These are phyloP conservation scores for Colletotrichum costaricense DNA, from an alignment of 2,329 filamentous ascomycete species.

Conservation along the genomic window DNA sequence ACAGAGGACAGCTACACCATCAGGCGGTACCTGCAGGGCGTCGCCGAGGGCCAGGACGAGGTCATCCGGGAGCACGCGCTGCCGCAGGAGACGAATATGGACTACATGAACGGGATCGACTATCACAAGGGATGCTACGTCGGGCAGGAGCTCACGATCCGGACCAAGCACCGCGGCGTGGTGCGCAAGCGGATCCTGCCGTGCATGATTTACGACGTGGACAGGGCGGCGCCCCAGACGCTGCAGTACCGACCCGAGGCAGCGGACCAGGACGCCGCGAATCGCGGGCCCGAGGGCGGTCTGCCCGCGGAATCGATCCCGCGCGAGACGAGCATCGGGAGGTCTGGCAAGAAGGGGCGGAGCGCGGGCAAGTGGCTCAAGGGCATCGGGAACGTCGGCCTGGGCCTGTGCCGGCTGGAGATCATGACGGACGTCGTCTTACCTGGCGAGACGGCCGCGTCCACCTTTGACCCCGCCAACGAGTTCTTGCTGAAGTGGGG, in stretches of 20 bases:
- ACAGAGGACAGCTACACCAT: slow-evolving; percentile 75
- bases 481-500: slow-evolving; percentile 36
- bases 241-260: slow-evolving; percentile 59
- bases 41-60: slow-evolving; percentile 88
- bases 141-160: slow-evolving; percentile 95
- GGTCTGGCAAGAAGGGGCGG: slow-evolving; percentile 69
- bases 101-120: slow-evolving; percentile 86
- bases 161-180: slow-evolving; percentile 93
- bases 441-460: slow-evolving; percentile 74
- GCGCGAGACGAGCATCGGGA: slow-evolving; percentile 60
- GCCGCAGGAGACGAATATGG: slow-evolving; percentile 90
- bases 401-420: slow-evolving; percentile 88
- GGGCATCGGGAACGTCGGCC: slow-evolving; percentile 85
- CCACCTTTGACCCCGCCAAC: slow-evolving; percentile 67
- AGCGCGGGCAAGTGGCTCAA: slow-evolving; percentile 84
- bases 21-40: slow-evolving; percentile 81
- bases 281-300: slow-evolving; percentile 40
- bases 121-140: slow-evolving; percentile 98
- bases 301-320: slow-evolving; percentile 53
- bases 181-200: slow-evolving; percentile 92
- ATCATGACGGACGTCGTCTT: slow-evolving; percentile 86
- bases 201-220: slow-evolving; percentile 74
- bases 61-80: slow-evolving; percentile 77
- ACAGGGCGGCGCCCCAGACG: slow-evolving; percentile 47
- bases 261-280: slow-evolving; percentile 40